Percentiles rank a stretch among this genome's conserved stretches.
Evolutionary conservation across 331 rosid genomes (phyloP).

Genomic region (Pyracantha coccinea): DNA sequence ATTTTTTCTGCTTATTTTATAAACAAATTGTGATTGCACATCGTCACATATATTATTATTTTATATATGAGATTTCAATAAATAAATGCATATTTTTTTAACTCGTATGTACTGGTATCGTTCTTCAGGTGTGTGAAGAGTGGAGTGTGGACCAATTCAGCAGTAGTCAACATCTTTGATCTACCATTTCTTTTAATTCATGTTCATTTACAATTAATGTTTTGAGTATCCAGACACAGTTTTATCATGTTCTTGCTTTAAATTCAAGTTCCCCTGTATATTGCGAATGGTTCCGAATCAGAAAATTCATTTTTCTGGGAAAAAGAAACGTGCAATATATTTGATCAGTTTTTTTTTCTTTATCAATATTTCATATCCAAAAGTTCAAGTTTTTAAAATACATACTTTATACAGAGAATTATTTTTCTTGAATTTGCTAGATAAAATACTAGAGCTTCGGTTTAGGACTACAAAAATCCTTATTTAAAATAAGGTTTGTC

Average conservation of each 20-base stretch:
- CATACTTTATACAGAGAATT: not conserved
- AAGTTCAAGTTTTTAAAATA: not conserved
- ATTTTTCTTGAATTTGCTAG: not conserved
- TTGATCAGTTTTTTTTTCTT: not conserved
- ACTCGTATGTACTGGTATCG: not conserved
- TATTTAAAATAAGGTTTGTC: not conserved
- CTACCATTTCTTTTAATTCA: not conserved
- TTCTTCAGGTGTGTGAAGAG: not conserved
- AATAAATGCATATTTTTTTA: not conserved
- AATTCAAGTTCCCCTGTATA: not conserved
- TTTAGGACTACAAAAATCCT: not conserved
- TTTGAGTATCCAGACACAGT: not conserved
- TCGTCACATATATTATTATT: too few species aligned
- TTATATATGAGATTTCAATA: too few species aligned
- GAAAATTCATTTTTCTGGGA: not conserved
- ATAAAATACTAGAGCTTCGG: not conserved
- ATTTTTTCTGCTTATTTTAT: too few species aligned
- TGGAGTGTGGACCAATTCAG: not conserved
- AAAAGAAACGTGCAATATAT: not conserved
- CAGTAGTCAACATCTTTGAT: not conserved
- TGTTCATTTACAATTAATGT: not conserved
- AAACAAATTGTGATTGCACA: accelerated
- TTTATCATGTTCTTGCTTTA: not conserved
- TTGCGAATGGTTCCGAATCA: not conserved
- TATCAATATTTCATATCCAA: not conserved